Base-by-base conservation (phyloP, 441 rosid species). In the Populus trichocarpa region DNA sequence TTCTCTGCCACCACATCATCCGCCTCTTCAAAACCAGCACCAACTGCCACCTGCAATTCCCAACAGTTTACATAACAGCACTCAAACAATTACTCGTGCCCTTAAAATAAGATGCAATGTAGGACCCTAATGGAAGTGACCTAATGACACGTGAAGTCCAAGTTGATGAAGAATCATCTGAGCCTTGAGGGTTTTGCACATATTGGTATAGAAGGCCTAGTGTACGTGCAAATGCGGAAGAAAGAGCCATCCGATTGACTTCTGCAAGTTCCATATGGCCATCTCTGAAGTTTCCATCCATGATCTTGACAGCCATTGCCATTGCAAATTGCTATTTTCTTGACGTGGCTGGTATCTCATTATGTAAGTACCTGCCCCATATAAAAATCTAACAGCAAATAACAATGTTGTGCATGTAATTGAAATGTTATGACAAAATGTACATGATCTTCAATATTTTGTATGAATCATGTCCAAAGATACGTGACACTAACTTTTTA, bases 231-330 rank as follows among this genome's bases (percentile, higher is more conserved):
- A 89, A 94, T 18, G 96, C 86, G 1, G 88, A 82, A n/a, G 94
- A 83, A 0, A 94, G 87, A 57, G 94, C 92, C 7, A 26, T 68
- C 13, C 90, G 85, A 66, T 92, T 94, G 59, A 94, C 90, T n/a
- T 89, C 79, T n/a, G 87, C 75, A 26, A 94, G 89, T 18, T 89
- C 90, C 30, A 25, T 23, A 66, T 87, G 82, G 57, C 86, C 81
- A 38, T 86, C 80, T 18, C 80, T 73, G 53, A 87, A 86, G 69
- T 94, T 91, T 4, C 87, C 98, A 67, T 90, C 93, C 91, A 94
- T 86, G 74, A 91, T 89, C 79, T 88, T 89, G 78, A 91, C 96
- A 0, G 93, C 96, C 98, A 92, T 87, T 71, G 89, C 83, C 91
- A 90, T 82, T 61, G 91, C 83, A 70, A 89, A 90, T 57, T 89